Evolutionary conservation across 768 basidiomycete species (phyloP), one percentile per base, ranked within the genome.

Genomic region (Strobilomyces echinocephalus): DNA sequence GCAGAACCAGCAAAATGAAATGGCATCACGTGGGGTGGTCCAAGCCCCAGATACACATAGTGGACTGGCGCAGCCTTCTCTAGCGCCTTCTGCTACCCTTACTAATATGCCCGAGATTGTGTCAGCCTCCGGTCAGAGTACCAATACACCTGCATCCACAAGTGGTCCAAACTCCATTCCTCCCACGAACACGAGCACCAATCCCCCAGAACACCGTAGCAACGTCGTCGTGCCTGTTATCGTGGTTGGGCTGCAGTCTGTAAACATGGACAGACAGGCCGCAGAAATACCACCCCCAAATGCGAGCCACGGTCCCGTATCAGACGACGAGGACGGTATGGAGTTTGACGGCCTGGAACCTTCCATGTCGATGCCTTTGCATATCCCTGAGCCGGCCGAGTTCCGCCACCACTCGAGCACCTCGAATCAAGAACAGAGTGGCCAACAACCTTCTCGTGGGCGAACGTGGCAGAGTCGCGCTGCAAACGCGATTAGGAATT

Each of bases 211-310:
- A 50, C 59, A 64, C n/a, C 67, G 62, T 18, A 50, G 45, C 46
- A 75, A 76, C 58, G 71, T 82, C 20, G 85, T 91, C 34, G 82
- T 91, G 14, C 89, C 89, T 18, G 87, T 91, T 56, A 89, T 91
- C 55, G 83, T 91, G 50, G 88, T 91, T 26, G 89, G 89, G 9
- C 71, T 91, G 42, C 89, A 90, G 69, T 86, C 84, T 53, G 86
- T 90, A 31, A 79, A 80, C 62, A 69, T 76, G 60, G 75, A 74
- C 52, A 68, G 72, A 55, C 71, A 69, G 21, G 69, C 51, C 50
- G 65, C 65, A 50, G 57, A 57, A 26, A 46, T 43, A 24, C 55
- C 60, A 49, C 62, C 60, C 42, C 54, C 59, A 18, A 52, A 50
- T 3, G 41, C 36, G 15, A 50, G 62, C 44, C 60, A 51, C 24